Conservation (phyloP, 768 basidiomycete species). For the Coprinellus micaceus region DNA sequence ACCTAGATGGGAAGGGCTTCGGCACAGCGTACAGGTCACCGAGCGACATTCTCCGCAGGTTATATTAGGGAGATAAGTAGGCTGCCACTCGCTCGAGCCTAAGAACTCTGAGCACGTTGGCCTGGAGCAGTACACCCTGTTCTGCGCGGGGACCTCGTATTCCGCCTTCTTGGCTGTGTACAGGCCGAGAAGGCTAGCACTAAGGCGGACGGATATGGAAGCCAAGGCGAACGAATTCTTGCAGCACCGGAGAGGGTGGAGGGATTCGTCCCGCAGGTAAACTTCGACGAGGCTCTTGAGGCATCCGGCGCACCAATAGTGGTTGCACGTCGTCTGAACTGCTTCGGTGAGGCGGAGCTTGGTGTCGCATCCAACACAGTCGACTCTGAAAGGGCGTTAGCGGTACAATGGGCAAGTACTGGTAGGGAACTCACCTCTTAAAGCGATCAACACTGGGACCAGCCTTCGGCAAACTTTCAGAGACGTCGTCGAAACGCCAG, state of each 20-base stretch:
- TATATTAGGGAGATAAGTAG: not conserved
- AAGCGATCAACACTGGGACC: constrained; percentile 8
- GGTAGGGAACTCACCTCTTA: constrained; percentile 1
- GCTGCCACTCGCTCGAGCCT: constrained; percentile 7
- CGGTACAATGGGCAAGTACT: too few species aligned
- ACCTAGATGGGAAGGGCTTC: constrained; percentile 9
- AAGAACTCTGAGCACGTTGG: constrained; percentile 17
- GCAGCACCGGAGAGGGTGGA: constrained; percentile 21
- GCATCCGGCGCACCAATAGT: constrained; percentile 19
- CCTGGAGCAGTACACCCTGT: constrained; percentile 16
- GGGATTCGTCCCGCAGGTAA: constrained; percentile 16
- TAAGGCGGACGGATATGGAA: constrained; percentile 4
- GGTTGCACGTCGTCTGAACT: constrained; percentile 13
- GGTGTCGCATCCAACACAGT: constrained; percentile 18
- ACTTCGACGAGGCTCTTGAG: constrained; percentile 15
- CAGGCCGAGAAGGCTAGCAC: constrained; percentile 3
- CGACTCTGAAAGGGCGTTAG: not conserved
- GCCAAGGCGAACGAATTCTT: constrained; percentile 10
- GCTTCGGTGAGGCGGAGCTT: constrained; percentile 3
- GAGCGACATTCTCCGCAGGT: constrained; percentile 8
- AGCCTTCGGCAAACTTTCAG: not conserved
- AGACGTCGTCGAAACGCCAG: not conserved
- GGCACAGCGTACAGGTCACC: constrained; percentile 12
- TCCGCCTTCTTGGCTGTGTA: constrained; percentile 16
- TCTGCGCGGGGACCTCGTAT: constrained; percentile 15